Evolutionary conservation across 2,329 filamentous ascomycete species (phyloP).

Genomic region (Aspergillus sojae): DNA sequence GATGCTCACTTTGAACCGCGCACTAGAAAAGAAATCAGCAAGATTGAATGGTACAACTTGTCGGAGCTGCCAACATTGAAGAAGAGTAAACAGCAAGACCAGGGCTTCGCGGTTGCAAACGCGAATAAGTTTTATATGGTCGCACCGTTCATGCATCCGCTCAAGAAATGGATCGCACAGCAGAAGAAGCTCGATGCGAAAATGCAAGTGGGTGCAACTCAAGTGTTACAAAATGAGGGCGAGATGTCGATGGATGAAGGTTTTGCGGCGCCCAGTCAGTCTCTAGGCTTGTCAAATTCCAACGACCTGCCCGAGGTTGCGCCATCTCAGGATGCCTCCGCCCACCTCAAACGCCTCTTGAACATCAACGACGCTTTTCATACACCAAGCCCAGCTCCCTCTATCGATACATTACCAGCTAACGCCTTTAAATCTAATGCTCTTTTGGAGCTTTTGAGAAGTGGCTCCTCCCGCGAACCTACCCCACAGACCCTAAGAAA

Average conservation of each 20-base stretch:
- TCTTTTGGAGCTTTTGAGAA: slow-evolving; percentile 60
- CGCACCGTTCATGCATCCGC: slow-evolving; percentile 79
- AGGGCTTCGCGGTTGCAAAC: slow-evolving; percentile 59
- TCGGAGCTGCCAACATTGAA: slow-evolving; percentile 82
- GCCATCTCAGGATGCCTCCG: slow-evolving; percentile 47
- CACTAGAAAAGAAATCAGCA: slow-evolving; percentile 96
- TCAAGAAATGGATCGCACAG: slow-evolving; percentile 89
- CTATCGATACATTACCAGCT: slow-evolving; percentile 22
- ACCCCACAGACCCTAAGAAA: slow-evolving; percentile 28
- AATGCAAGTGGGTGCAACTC: slow-evolving; percentile 45
- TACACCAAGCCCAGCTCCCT: slow-evolving; percentile 14
- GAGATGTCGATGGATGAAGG: slow-evolving; percentile 64
- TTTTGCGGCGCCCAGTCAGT: slow-evolving; percentile 22
- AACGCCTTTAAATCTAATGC: slow-evolving; percentile 52
- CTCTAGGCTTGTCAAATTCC: slow-evolving; percentile 28
- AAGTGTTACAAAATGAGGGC: slow-evolving; percentile 49
- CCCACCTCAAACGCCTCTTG: slow-evolving; percentile 55
- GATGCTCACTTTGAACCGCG: slow-evolving; percentile 85
- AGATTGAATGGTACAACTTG: slow-evolving; percentile 91
- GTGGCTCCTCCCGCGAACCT: slow-evolving; percentile 37
- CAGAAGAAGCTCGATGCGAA: slow-evolving; percentile 73
- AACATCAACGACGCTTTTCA: slow-evolving; percentile 37
- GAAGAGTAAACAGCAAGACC: slow-evolving; percentile 69
- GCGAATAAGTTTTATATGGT: slow-evolving; percentile 98
- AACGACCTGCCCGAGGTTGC: slow-evolving; percentile 47